Evolutionary conservation across 495 filamentous ascomycete genomes (phyloP), one percentile per base, ranked within the genome.

Genomic region (Lentithecium fluviatile): DNA sequence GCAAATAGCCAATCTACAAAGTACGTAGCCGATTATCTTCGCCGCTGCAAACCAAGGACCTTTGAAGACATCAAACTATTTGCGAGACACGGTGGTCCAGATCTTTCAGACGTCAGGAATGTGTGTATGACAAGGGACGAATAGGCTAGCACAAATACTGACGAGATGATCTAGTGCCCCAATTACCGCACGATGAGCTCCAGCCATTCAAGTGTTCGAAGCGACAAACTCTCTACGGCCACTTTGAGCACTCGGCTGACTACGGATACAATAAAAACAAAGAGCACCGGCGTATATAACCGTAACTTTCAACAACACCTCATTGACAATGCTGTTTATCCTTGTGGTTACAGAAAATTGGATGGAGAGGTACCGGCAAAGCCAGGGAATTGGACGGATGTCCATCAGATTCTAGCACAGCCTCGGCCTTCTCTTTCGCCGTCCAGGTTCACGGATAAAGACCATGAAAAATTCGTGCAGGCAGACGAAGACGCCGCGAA

Each of bases 391-490:
- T 68, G 32, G 64, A 45, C 51, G 20, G 67, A 67, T 20, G 48
- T 65, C 20, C 62, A 65, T 36, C 20, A 59, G 61, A 67, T 23
- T 64, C 45, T 78, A 23, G 59, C 56, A 59, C 58, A 68, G 60
- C 67, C 53, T 55, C 45, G 70, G 45, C 36, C 66, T 4, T 78
- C 75, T 55, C 71, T 78, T 57, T 78, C 74, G 11, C 73, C 70
- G 36, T 78, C 73, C 7, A 47, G 34, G 37, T 78, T 77, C 45
- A 40, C 64, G 6, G 60, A 72, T 13, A 55, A 62, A n/a, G 64
- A 32, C 29, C 10, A 65, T 63, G 34, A 61, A 43, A 52, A 59
- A 6, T 78, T 77, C 52, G 2, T 52, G 25, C 56, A 63, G 42
- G 62, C 37, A 1, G 64, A 77, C 67, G 51, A 21, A 20, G 0